Percentiles rank a stretch among this genome's conserved stretches.
These are phyloP conservation scores for Firmiana major DNA, from an alignment of 345 rosid genomes.

Conservation along the genomic window DNA sequence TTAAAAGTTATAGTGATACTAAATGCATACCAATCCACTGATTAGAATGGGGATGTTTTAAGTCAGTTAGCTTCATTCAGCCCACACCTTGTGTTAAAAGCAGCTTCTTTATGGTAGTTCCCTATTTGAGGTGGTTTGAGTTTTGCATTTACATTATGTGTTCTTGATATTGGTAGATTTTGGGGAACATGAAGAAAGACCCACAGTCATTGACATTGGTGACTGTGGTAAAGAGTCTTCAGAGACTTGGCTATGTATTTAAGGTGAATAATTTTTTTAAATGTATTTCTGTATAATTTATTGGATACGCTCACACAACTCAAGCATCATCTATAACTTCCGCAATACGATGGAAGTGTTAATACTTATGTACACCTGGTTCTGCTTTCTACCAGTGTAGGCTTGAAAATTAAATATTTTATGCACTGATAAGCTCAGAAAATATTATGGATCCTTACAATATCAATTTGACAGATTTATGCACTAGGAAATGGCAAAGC, in stretches of 20 bases:
- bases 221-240: conserved; percentile 75
- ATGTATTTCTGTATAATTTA: background rate
- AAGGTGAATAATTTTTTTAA: conserved; percentile 45
- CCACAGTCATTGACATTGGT: conserved; percentile 68
- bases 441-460: conserved; percentile 29
- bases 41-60: background rate
- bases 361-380: background rate
- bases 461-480: conserved; percentile 55
- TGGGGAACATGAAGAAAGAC: conserved; percentile 72
- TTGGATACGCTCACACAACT: background rate
- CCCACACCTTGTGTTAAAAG: background rate
- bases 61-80: background rate
- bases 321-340: background rate
- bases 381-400: background rate
- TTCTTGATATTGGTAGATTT: conserved; percentile 48
- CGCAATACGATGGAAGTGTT: conserved; percentile 5
- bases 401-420: conserved; percentile 8
- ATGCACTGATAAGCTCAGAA: conserved; percentile 21
- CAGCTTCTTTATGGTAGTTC: background rate
- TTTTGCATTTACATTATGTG: conserved; percentile 17
- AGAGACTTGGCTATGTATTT: conserved; percentile 70
- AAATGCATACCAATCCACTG: background rate
- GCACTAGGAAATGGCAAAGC: conserved; percentile 57
- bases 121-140: background rate
- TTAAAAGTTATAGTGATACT: background rate